phyloP scores from a whole-genome alignment of 371 early-diverging fungal species.

The Coemansia sp. region DNA sequence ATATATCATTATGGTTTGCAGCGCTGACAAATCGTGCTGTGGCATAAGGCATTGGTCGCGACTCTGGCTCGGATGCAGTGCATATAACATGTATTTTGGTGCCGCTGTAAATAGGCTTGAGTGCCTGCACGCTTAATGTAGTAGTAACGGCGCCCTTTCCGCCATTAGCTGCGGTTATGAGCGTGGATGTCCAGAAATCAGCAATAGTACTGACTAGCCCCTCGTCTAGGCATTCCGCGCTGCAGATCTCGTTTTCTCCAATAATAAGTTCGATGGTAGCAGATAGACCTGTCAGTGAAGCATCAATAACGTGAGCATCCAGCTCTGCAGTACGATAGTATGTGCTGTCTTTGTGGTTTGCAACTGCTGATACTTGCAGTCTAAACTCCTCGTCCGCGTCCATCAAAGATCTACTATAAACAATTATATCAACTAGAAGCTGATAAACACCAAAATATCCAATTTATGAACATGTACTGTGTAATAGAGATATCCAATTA shows the following conservation, averaged over 20 bases:
- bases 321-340: constrained; percentile 37
- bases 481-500: no score
- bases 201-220: constrained; percentile 37
- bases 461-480: no score
- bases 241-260: constrained; percentile 8
- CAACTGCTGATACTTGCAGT: constrained; percentile 5
- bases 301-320: constrained; percentile 4
- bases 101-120: constrained; percentile 6
- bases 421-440: no score
- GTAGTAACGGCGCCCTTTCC: constrained; percentile 28
- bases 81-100: constrained; percentile 17
- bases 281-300: constrained; percentile 7
- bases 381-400: constrained; percentile 10
- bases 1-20: constrained; percentile 3
- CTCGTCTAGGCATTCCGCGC: constrained; percentile 26
- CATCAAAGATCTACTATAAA: background rate
- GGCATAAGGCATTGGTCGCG: constrained; percentile 16
- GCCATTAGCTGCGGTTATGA: constrained; percentile 26
- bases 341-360: constrained; percentile 21
- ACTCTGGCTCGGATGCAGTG: background rate
- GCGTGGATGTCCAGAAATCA: constrained; percentile 39
- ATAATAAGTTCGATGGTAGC: constrained; percentile 15
- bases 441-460: no score
- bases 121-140: constrained; percentile 31
- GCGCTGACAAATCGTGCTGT: constrained; percentile 26